These are phyloP conservation scores for Sugiyamaella neomexicana DNA, from an alignment of 1,139 yeast genomes.

Conservation along the genomic window DNA sequence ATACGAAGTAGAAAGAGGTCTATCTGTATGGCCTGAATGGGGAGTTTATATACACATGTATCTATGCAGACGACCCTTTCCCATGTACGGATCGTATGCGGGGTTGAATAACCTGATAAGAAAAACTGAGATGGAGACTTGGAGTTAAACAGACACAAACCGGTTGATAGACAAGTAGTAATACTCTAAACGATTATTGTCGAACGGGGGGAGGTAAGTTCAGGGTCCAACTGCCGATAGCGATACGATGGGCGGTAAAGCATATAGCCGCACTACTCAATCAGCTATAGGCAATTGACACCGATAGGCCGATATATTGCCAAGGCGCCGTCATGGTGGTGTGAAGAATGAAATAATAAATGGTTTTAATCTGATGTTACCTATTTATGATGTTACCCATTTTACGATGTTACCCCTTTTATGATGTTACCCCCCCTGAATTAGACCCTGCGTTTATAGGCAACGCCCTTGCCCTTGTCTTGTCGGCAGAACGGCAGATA, in stretches of 20 bases:
- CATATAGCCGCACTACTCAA: conserved; percentile 1
- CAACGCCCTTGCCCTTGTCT: neutral
- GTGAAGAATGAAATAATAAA: too few species aligned
- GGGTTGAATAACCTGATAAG: neutral
- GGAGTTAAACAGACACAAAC: too few species aligned
- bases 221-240: neutral
- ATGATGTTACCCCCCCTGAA: too few species aligned
- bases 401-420: too few species aligned
- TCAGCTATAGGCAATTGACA: conserved; percentile 14
- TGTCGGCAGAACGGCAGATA: neutral
- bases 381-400: too few species aligned
- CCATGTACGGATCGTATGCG: neutral
- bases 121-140: too few species aligned
- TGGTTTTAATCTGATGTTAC: too few species aligned
- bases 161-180: too few species aligned
- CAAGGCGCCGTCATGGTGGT: too few species aligned
- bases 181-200: too few species aligned
- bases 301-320: conserved; percentile 2
- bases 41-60: neutral
- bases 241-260: neutral
- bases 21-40: neutral
- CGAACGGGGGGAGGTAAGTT: too few species aligned
- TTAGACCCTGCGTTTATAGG: neutral
- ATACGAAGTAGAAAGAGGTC: neutral
- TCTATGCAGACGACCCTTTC: neutral